A percentile compares a stretch with the other conserved stretches of the same genome.
Evolutionary conservation across 2,329 filamentous ascomycete species (phyloP).

Genomic region (Xylariaceae sp.): DNA sequence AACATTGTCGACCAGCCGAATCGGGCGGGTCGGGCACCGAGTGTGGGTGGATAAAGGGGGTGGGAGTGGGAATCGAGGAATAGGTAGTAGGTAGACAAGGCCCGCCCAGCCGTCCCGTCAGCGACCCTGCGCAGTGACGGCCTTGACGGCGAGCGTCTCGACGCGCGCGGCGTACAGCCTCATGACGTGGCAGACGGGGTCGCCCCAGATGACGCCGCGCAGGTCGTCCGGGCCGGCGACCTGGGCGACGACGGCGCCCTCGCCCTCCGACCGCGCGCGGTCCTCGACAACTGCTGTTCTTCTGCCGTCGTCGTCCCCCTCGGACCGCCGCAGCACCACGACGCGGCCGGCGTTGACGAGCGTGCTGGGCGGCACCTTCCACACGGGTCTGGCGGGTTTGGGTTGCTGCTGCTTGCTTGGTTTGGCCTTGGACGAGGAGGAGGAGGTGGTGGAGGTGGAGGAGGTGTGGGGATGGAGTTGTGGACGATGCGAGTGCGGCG

Average conservation of each 20-base stretch:
- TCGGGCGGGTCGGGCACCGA: no score
- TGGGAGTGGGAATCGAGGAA: no score
- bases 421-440: no score
- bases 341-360: conserved; percentile 65
- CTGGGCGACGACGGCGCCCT: conserved; percentile 61
- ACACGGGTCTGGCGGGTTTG: conserved; percentile 36
- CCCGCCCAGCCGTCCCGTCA: conserved; percentile 7
- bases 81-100: no score
- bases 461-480: no score
- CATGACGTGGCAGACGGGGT: conserved; percentile 77
- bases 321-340: conserved; percentile 59
- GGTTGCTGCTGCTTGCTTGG: no score
- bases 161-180: conserved; percentile 65
- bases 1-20: no score
- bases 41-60: no score
- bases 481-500: no score
- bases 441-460: no score
- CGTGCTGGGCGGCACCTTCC: conserved; percentile 58
- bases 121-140: conserved; percentile 42
- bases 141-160: conserved; percentile 62
- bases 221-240: conserved; percentile 61
- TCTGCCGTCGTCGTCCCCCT: conserved; percentile 31
- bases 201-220: conserved; percentile 67
- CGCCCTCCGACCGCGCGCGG: conserved; percentile 40
- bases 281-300: conserved; percentile 17